A percentile compares a stretch with the other conserved stretches of the same genome.
Evolutionary conservation across 2,329 filamentous ascomycete genomes (phyloP).

Genomic region (Scytalidium lignicola): DNA sequence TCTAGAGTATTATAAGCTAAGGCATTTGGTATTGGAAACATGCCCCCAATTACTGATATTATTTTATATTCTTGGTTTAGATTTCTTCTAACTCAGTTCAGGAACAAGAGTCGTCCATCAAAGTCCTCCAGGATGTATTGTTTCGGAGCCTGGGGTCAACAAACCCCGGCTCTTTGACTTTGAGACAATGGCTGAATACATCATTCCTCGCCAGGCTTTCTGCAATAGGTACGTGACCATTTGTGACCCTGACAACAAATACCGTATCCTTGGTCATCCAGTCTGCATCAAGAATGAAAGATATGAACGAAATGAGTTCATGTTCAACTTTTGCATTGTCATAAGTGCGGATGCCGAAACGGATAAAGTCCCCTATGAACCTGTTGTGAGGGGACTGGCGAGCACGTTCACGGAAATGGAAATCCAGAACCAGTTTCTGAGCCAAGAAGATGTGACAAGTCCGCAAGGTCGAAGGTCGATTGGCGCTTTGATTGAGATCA

Average conservation of each 20-base stretch:
- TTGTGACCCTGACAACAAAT: constrained; percentile 62
- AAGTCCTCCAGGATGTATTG: constrained; percentile 58
- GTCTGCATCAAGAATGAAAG: constrained; percentile 78
- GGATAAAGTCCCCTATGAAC: constrained; percentile 69
- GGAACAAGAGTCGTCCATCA: constrained; percentile 60
- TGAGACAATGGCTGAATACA: constrained; percentile 79
- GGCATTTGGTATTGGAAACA: too few relatives aligned
- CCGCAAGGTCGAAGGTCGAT: constrained; percentile 60
- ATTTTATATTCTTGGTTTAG: neutral
- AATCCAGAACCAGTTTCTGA: constrained; percentile 82
- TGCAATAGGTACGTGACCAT: constrained; percentile 87
- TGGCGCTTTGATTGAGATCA: constrained; percentile 76
- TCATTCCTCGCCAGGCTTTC: constrained; percentile 92
- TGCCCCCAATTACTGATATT: too few relatives aligned
- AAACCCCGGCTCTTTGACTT: constrained; percentile 74
- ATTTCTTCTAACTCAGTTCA: constrained; percentile 20
- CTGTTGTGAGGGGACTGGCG: constrained; percentile 80
- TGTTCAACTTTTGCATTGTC: constrained; percentile 94
- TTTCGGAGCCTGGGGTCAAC: constrained; percentile 39
- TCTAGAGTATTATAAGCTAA: too few relatives aligned
- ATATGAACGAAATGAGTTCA: constrained; percentile 92
- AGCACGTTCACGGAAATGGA: constrained; percentile 84
- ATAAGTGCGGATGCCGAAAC: constrained; percentile 61
- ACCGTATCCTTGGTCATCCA: constrained; percentile 81
- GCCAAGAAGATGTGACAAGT: constrained; percentile 33